Evolutionary conservation across 2,329 filamentous ascomycete genomes (phyloP), one percentile per base, ranked within the genome.

Genomic region (Talaromyces sp.): DNA sequence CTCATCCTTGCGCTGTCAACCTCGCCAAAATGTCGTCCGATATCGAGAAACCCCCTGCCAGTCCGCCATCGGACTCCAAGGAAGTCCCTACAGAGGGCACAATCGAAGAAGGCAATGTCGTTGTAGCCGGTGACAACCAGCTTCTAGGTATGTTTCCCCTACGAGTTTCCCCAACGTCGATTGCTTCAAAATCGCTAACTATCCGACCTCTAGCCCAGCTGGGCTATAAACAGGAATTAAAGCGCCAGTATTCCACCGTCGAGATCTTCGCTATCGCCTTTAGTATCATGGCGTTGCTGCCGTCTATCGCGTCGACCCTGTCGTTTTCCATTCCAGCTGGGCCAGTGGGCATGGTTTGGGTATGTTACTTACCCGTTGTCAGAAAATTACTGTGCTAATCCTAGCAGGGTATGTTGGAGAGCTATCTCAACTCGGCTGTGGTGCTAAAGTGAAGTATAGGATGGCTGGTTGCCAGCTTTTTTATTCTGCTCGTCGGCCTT

Each of bases 261-360:
- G 83, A 87, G 68, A 79, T 87, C 19, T 86, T 87, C 65, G 84
- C 82, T 29, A 81, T 84, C 61, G 82, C 81, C 2, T 84, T 84
- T 62, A 80, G 78, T 66, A 84, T 87, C 64, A 86, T 87, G 83
- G 84, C 84, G 1, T 69, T 87, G 7, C 72, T 86, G 1, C 84
- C 84, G 0, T 86, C 84, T 4, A 86, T 86, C 63, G 83, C 84
- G 6, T 82, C 81, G 31, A 86, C 84, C 0, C 71, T 86, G 13
- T 69, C 82, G 0, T 86, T 86, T 65, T 85, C 82, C 4, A 76
- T 87, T 46, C 83, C 84, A 1, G 81, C 83, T 6, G 84, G 84
- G 0, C 84, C 84, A 1, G 83, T 80, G 3, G 84, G 84, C 4
- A 84, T 86, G 79, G 82, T 86, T 58, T 86, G 84, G 83, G 81